These are phyloP conservation scores for Ilyonectria mors-panacis DNA, from an alignment of 2,329 filamentous ascomycete genomes.

Conservation along the genomic window DNA sequence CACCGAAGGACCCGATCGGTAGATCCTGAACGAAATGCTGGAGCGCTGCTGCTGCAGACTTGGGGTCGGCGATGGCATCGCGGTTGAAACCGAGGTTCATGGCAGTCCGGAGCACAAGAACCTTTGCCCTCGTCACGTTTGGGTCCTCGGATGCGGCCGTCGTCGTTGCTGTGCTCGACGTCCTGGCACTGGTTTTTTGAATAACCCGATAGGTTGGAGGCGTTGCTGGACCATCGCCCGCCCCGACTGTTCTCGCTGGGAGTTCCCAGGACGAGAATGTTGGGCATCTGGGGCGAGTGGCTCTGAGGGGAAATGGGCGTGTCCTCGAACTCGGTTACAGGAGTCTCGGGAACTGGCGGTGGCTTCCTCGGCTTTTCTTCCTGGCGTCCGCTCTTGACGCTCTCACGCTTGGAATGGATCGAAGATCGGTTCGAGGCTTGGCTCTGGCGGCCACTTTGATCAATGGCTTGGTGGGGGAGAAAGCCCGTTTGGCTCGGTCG, in stretches of 20 bases:
- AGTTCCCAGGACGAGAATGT: conserved; percentile 89
- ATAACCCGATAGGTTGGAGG: conserved; percentile 84
- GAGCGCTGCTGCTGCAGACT: conserved; percentile 68
- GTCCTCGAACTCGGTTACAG: conserved; percentile 96
- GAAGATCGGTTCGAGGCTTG: conserved; percentile 67
- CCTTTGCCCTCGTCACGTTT: conserved; percentile 83
- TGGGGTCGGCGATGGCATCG: conserved; percentile 62
- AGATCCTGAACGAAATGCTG: conserved; percentile 84
- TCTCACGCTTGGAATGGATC: conserved; percentile 67
- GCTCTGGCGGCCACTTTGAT: conserved; percentile 65
- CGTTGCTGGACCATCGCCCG: conserved; percentile 85
- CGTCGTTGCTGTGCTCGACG: conserved; percentile 81
- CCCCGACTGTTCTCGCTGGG: conserved; percentile 71
- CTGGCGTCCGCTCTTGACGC: conserved; percentile 61
- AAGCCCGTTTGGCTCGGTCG: conserved; percentile 85
- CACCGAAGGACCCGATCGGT: conserved; percentile 84
- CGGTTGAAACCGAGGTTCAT: conserved; percentile 87
- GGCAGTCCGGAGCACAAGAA: conserved; percentile 86
- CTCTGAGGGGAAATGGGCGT: conserved; percentile 87
- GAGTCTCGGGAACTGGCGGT: conserved; percentile 82
- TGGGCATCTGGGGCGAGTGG: conserved; percentile 81
- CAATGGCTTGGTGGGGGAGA: conserved; percentile 71
- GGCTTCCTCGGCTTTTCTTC: conserved; percentile 66
- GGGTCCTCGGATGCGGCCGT: conserved; percentile 79
- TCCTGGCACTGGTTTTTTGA: conserved; percentile 77